A percentile compares a stretch with the other conserved stretches of the same genome.
Conservation (phyloP, 2,329 filamentous ascomycete genomes). For the Ascochyta fabae region DNA sequence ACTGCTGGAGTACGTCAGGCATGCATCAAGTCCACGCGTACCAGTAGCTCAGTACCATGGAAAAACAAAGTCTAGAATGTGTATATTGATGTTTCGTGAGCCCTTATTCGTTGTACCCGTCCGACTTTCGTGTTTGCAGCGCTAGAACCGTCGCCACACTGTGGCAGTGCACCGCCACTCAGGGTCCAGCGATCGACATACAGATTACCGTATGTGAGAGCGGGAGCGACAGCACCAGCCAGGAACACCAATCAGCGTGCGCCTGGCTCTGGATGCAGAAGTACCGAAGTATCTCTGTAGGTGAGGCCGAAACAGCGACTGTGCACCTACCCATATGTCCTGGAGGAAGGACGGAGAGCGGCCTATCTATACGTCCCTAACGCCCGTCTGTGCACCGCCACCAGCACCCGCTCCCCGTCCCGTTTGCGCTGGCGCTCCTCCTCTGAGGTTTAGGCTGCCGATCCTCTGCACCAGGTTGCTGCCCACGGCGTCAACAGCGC, state of each 20-base stretch:
- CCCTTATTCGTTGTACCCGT: slow-evolving; percentile 6
- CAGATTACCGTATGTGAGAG: neutral
- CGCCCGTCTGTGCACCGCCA: slow-evolving; percentile 29
- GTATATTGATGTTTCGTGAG: slow-evolving; percentile 1
- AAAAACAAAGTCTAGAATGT: slow-evolving; percentile 6
- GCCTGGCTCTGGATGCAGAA: neutral
- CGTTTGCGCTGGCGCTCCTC: slow-evolving; percentile 31
- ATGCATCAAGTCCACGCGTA: slow-evolving; percentile 10
- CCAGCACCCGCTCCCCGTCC: slow-evolving; percentile 28
- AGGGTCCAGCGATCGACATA: slow-evolving; percentile 28
- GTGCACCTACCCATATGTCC: neutral
- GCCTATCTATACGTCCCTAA: slow-evolving; percentile 44
- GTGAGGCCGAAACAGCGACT: slow-evolving; percentile 7
- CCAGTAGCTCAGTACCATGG: neutral
- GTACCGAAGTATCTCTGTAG: slow-evolving; percentile 3
- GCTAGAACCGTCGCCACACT: slow-evolving; percentile 6
- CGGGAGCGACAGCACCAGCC: slow-evolving; percentile 4
- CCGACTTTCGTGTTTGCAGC: neutral
- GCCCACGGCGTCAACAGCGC: slow-evolving; percentile 91
- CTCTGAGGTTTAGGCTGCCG: slow-evolving; percentile 75
- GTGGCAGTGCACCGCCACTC: slow-evolving; percentile 19
- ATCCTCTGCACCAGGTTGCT: slow-evolving; percentile 88
- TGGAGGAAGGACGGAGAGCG: neutral
- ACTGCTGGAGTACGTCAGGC: slow-evolving; percentile 11
- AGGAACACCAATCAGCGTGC: slow-evolving; percentile 39